Conservation (phyloP, 2,329 filamentous ascomycete genomes). For the Aspergillus sp. region DNA sequence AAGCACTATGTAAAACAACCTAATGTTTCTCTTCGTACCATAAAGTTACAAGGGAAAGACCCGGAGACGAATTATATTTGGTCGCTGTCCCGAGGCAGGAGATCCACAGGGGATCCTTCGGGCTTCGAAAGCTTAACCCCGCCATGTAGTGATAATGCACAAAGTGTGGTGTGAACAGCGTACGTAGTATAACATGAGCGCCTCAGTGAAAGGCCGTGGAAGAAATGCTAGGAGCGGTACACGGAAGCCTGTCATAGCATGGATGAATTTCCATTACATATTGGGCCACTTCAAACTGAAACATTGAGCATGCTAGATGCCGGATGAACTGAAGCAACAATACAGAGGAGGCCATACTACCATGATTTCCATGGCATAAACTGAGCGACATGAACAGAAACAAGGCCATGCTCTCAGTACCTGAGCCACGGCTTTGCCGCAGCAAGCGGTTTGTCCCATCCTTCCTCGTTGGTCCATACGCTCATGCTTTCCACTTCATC, state of each 20-base stretch:
- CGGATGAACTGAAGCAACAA: not conserved
- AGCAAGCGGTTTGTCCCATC: constrained; percentile 37
- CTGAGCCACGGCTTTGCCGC: constrained; percentile 38
- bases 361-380: not conserved
- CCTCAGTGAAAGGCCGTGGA: not conserved
- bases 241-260: not conserved
- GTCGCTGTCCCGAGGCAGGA: too few relatives aligned
- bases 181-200: not conserved
- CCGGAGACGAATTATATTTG: too few relatives aligned
- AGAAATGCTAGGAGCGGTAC: not conserved
- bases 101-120: too few relatives aligned
- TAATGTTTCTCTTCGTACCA: too few relatives aligned
- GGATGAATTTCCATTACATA: not conserved
- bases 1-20: too few relatives aligned
- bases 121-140: too few relatives aligned
- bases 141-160: too few relatives aligned
- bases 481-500: constrained; percentile 39
- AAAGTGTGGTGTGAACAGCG: too few relatives aligned
- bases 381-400: not conserved
- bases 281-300: not conserved
- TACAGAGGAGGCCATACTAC: not conserved
- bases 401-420: constrained; percentile 22
- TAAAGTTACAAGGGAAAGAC: too few relatives aligned
- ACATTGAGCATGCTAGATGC: not conserved
- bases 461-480: constrained; percentile 37